A percentile compares a stretch with the other conserved stretches of the same genome.
phyloP scores from a whole-genome alignment of 2,329 filamentous ascomycete species.

The Pseudogymnoascus pannorum region DNA sequence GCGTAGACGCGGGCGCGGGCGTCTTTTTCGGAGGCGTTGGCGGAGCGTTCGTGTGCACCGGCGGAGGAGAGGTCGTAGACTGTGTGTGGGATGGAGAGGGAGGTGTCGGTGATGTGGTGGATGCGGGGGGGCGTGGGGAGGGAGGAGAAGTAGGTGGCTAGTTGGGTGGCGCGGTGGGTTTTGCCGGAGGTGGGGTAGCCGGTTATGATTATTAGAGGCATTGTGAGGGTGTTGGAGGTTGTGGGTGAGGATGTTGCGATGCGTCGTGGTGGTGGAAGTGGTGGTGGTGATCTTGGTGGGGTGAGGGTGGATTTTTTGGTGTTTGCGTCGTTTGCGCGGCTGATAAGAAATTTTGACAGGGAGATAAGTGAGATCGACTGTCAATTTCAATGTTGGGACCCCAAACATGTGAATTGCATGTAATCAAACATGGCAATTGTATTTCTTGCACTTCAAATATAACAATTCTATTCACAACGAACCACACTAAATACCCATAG shows the following conservation, averaged over 20 bases:
- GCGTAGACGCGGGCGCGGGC: slow-evolving; percentile 69
- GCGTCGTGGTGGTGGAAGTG: no score
- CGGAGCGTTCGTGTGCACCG: slow-evolving; percentile 56
- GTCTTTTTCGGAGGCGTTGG: slow-evolving; percentile 72
- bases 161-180: slow-evolving; percentile 57
- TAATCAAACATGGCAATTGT: not conserved
- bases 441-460: no score
- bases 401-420: not conserved
- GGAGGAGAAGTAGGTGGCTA: slow-evolving; percentile 60
- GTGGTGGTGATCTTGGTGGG: slow-evolving; percentile 2
- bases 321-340: not conserved
- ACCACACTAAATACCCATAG: not conserved
- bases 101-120: slow-evolving; percentile 67
- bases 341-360: not conserved
- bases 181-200: slow-evolving; percentile 64
- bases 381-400: not conserved
- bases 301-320: not conserved
- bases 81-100: slow-evolving; percentile 58
- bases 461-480: not conserved
- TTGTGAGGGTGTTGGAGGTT: not conserved
- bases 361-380: not conserved
- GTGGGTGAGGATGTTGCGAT: not conserved
- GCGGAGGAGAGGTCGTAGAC: slow-evolving; percentile 62
- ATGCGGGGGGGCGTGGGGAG: slow-evolving; percentile 48
- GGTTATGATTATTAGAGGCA: slow-evolving; percentile 53